Conservation (phyloP, 2,329 filamentous ascomycete genomes). For the Camptophora hylomeconis region DNA sequence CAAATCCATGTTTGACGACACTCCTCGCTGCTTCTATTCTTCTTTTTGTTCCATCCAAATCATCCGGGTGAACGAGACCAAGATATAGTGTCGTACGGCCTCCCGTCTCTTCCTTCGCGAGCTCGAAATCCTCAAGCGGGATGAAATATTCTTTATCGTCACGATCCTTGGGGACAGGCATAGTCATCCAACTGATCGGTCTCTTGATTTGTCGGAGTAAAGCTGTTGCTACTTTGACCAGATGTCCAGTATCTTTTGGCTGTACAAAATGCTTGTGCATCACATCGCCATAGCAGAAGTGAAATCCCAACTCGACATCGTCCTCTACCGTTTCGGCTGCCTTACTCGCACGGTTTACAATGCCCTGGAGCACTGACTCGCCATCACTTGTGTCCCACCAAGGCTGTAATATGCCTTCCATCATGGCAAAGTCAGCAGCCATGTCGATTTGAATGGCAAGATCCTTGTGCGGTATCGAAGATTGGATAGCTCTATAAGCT, state of each 20-base stretch:
- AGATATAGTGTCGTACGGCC: slow-evolving; percentile 29
- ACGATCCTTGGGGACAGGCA: slow-evolving; percentile 30
- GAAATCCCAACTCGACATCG: slow-evolving; percentile 30
- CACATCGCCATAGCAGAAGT: slow-evolving; percentile 37
- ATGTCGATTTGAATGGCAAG: slow-evolving; percentile 24
- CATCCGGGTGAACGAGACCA: slow-evolving; percentile 28
- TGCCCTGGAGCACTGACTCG: slow-evolving; percentile 23
- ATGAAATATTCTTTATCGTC: slow-evolving; percentile 26
- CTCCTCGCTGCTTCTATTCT: slow-evolving; percentile 25
- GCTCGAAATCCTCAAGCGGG: slow-evolving; percentile 24
- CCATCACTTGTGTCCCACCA: slow-evolving; percentile 24
- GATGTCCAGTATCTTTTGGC: slow-evolving; percentile 23
- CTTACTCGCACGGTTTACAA: slow-evolving; percentile 22
- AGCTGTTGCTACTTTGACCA: slow-evolving; percentile 27
- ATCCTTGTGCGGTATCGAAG: slow-evolving; percentile 19
- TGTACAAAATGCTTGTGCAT: slow-evolving; percentile 33
- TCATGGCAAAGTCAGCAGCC: slow-evolving; percentile 15
- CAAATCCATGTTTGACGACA: slow-evolving; percentile 21
- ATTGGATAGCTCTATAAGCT: slow-evolving; percentile 17
- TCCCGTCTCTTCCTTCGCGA: slow-evolving; percentile 12
- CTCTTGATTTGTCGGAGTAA: slow-evolving; percentile 19
- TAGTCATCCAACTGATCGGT: slow-evolving; percentile 29
- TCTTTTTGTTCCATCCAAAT: slow-evolving; percentile 26
- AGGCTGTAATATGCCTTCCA: slow-evolving; percentile 19
- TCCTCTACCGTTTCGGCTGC: slow-evolving; percentile 22